Percentiles rank a stretch among this genome's conserved stretches.
Conservation (phyloP, 2,329 filamentous ascomycete genomes). For the Arthrobotrys megalospora region DNA sequence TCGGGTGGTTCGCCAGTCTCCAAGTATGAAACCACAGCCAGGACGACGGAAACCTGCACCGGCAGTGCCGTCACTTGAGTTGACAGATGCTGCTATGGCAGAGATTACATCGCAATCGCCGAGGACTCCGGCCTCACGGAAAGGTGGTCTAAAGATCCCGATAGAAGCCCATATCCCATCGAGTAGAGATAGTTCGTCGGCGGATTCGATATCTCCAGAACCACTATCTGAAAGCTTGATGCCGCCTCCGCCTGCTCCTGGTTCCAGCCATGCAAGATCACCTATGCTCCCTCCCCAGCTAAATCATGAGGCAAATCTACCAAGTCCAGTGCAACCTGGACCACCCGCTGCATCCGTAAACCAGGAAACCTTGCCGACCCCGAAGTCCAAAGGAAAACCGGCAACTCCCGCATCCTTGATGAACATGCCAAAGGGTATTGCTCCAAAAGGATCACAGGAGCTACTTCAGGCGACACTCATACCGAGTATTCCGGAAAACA, state of each 20-base stretch:
- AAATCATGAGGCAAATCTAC: conserved; percentile 79
- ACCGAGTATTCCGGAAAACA: conserved; percentile 40
- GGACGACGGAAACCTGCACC: conserved; percentile 70
- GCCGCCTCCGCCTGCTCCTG: conserved; percentile 63
- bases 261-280: conserved; percentile 40
- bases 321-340: conserved; percentile 68
- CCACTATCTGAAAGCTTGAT: conserved; percentile 64
- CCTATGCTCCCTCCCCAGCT: conserved; percentile 69
- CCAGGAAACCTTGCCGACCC: conserved; percentile 65
- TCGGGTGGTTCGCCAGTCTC: conserved; percentile 76
- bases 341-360: conserved; percentile 65
- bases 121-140: conserved; percentile 60
- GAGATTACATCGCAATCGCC: conserved; percentile 68
- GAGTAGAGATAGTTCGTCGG: conserved; percentile 63
- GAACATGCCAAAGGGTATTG: conserved; percentile 73
- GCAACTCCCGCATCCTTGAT: conserved; percentile 92
- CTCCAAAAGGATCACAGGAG: conserved; percentile 53
- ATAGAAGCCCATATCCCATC: conserved; percentile 49
- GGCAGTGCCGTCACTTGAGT: conserved; percentile 70
- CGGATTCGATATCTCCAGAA: conserved; percentile 65
- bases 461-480: conserved; percentile 32
- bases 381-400: conserved; percentile 71
- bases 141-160: conserved; percentile 41
- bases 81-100: conserved; percentile 68
- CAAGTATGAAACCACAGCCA: conserved; percentile 78